Percentiles rank a stretch among this genome's conserved stretches.
Evolutionary conservation across 129 eudicot species (phyloP).

Genomic region (Helichrysum umbraculigerum): DNA sequence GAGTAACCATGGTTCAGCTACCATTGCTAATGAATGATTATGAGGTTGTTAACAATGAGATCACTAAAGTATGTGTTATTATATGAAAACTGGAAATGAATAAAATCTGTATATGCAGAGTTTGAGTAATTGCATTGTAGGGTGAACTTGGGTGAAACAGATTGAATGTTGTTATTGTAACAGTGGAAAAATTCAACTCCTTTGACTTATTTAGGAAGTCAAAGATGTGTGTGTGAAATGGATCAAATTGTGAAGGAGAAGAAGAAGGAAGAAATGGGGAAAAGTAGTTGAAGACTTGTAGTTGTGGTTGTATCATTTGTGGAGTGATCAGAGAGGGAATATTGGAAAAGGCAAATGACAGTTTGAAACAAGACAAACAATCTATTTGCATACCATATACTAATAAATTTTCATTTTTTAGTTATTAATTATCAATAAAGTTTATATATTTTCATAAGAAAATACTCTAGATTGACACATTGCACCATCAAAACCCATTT

Average conservation of each 20-base stretch:
- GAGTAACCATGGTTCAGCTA: slow-evolving; percentile 76
- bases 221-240: neutral
- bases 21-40: slow-evolving; percentile 46
- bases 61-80: neutral
- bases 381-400: too few relatives aligned
- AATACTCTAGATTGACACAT: too few relatives aligned
- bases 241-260: slow-evolving; percentile 1
- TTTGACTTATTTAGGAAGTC: neutral
- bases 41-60: neutral
- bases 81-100: neutral
- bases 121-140: slow-evolving; percentile 6
- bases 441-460: too few relatives aligned
- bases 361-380: slow-evolving; percentile 36
- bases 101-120: neutral
- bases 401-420: neutral
- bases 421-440: too few relatives aligned
- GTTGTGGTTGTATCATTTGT: neutral
- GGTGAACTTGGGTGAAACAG: neutral
- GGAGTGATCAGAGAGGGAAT: neutral
- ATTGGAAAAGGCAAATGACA: slow-evolving; percentile 32
- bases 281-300: slow-evolving; percentile 7
- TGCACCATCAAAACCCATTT: too few relatives aligned
- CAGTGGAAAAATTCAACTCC: neutral
- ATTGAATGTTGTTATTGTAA: too few relatives aligned
- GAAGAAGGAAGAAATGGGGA: neutral